Evolutionary conservation across 352 stramenopile genomes (phyloP).

Genomic region (Halophytophthora polymorphica): DNA sequence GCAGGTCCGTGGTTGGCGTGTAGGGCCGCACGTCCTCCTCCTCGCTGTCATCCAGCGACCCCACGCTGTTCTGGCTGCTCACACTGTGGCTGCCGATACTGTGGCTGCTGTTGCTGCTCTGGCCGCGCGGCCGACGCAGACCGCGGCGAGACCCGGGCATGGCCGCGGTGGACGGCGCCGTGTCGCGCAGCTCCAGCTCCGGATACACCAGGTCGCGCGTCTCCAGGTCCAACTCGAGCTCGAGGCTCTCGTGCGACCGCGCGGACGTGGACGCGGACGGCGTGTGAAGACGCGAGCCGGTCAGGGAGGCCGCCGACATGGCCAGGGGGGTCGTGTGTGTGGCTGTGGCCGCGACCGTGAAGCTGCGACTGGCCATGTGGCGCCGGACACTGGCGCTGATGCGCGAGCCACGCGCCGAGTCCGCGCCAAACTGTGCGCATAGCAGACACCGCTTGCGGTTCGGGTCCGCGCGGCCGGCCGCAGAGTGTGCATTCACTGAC

Average conservation of each 20-base stretch:
- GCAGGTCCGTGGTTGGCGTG: constrained; percentile 13
- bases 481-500: no score
- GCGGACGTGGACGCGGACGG: constrained; percentile 6
- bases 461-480: constrained; percentile 8
- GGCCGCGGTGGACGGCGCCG: no score
- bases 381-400: constrained; percentile 28
- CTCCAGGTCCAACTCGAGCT: constrained; percentile 29
- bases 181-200: constrained; percentile 24
- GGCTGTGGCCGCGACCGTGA: no score
- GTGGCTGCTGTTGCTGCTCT: constrained; percentile 20
- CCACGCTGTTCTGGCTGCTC: constrained; percentile 21
- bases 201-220: constrained; percentile 17
- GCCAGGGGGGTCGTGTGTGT: no score
- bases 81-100: constrained; percentile 20
- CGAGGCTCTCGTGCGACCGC: constrained; percentile 7
- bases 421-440: constrained; percentile 52
- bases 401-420: constrained; percentile 15
- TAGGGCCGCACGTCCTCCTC: constrained; percentile 19
- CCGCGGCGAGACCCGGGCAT: no score
- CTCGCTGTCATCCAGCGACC: constrained; percentile 20
- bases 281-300: no score
- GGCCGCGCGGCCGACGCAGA: constrained; percentile 20
- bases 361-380: constrained; percentile 4
- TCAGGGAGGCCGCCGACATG: no score
- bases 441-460: constrained; percentile 50